Percentiles rank a stretch among this genome's conserved stretches.
Evolutionary conservation across 2,329 filamentous ascomycete species (phyloP).

Genomic region (Sclerotinia trifoliorum): DNA sequence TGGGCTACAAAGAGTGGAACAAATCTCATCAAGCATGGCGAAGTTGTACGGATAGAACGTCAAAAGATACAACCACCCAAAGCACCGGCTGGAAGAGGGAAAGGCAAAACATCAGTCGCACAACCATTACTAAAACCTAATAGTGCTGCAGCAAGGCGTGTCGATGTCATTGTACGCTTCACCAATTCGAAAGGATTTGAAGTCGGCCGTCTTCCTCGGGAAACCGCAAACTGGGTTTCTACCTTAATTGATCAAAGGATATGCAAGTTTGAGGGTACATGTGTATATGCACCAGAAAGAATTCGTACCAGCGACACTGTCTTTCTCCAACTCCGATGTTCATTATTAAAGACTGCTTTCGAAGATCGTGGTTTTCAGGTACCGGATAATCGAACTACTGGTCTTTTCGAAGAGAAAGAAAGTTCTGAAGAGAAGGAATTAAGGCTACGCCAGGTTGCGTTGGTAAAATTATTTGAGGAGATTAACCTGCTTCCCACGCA

Average conservation of each 20-base stretch:
- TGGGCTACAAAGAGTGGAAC: slow-evolving; percentile 87
- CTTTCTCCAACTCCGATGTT: slow-evolving; percentile 84
- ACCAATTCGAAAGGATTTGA: slow-evolving; percentile 77
- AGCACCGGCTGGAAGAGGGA: slow-evolving; percentile 46
- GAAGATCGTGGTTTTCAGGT: slow-evolving; percentile 60
- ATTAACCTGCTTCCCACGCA: slow-evolving; percentile 77
- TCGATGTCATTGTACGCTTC: slow-evolving; percentile 89
- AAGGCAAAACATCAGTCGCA: slow-evolving; percentile 42
- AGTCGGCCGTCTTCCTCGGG: slow-evolving; percentile 81
- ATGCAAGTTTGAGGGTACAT: slow-evolving; percentile 81
- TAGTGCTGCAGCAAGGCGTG: slow-evolving; percentile 57
- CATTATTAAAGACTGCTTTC: slow-evolving; percentile 72
- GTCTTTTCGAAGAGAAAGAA: slow-evolving; percentile 81
- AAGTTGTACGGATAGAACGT: slow-evolving; percentile 82
- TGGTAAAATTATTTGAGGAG: slow-evolving; percentile 87
- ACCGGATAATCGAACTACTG: slow-evolving; percentile 67
- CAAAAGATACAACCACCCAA: slow-evolving; percentile 67
- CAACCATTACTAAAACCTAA: slow-evolving; percentile 34
- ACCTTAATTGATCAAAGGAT: slow-evolving; percentile 86
- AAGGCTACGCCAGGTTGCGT: slow-evolving; percentile 77
- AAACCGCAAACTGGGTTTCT: slow-evolving; percentile 88
- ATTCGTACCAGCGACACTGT: slow-evolving; percentile 89
- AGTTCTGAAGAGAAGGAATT: slow-evolving; percentile 81
- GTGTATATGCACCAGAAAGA: slow-evolving; percentile 83
- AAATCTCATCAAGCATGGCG: slow-evolving; percentile 74